phyloP scores from a whole-genome alignment of 192 early-diverging fungal genomes.

The Umbelopsis isabellina region DNA sequence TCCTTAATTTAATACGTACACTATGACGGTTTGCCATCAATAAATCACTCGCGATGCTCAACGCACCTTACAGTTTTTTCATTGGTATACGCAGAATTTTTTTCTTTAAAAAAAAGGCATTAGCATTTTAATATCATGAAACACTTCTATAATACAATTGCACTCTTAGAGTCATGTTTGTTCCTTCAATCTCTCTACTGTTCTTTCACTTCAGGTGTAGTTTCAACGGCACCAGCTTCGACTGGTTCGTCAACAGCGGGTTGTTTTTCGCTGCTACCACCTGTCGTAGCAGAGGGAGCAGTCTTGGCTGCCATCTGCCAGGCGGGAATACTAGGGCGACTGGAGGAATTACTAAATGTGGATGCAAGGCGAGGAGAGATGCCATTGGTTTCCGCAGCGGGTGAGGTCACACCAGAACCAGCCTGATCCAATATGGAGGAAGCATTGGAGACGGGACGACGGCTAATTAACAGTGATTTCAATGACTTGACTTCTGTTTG shows the following conservation, averaged over 20 bases:
- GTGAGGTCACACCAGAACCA: slow-evolving; percentile 20
- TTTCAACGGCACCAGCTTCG: neutral
- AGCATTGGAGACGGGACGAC: slow-evolving; percentile 58
- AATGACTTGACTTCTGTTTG: slow-evolving; percentile 95
- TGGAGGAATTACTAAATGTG: slow-evolving; percentile 5
- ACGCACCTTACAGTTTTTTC: too few relatives aligned
- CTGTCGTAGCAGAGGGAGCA: slow-evolving; percentile 15
- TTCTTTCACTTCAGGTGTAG: neutral
- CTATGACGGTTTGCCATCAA: too few relatives aligned
- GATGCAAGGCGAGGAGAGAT: slow-evolving; percentile 28
- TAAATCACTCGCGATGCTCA: too few relatives aligned
- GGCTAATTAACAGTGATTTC: slow-evolving; percentile 87
- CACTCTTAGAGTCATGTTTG: neutral
- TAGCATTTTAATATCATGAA: neutral
- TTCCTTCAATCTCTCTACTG: neutral
- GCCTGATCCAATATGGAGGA: slow-evolving; percentile 44
- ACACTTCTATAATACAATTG: slow-evolving; percentile 14
- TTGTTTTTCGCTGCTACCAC: slow-evolving; percentile 11
- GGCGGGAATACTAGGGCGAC: slow-evolving; percentile 50
- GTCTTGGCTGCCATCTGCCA: slow-evolving; percentile 64
- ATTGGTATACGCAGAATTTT: too few relatives aligned
- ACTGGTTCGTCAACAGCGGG: neutral
- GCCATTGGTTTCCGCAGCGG: slow-evolving; percentile 25
- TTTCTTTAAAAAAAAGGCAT: too few relatives aligned
- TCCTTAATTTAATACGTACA: too few relatives aligned